Base-by-base conservation (phyloP, 106 monocot genomes). In the Acanthochlamys bracteata region DNA sequence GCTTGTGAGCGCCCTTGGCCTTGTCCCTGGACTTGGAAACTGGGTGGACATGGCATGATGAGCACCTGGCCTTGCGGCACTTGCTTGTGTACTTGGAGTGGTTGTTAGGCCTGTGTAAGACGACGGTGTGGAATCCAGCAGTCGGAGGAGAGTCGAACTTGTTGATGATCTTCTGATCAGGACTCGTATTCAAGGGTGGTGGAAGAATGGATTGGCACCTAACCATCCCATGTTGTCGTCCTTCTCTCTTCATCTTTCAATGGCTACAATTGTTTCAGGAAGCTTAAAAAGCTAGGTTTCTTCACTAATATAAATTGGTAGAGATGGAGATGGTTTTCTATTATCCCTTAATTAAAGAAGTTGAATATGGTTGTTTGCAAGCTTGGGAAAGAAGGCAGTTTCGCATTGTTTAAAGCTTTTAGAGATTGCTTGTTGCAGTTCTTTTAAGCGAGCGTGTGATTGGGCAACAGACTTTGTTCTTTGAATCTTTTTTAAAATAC, bases 171-270 rank as follows among this genome's bases (percentile, higher is more conserved):
- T 59, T 64, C 65, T 49, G 23, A 53, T 59, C 59, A 14, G 47
- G 24, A n/a, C 17, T 66, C 9, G 57, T 20, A 25, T 74, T 64
- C 43, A 13, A 7, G 7, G 58, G 17, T 26, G 39, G 57, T 7
- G 42, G 42, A 0, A 27, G 24, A 14, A 25, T 26, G 11, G 40
- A 25, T 11, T 24, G 43, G 51, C 41, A 60, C 46, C 80, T 68
- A 25, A 64, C 76, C 58, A 42, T 61, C 6, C 88, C 92, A 57
- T 82, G 92, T 43, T 88, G 84, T 54, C 72, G 22, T 25, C 92
- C 92, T 53, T 92, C 92, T 60, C 92, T 82, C 77, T 72, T 90
- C 85, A 90, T 90, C 67, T 69, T 57, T 9, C 49, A 2, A 4
- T 49, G 49, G 49, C 6, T 33, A 22, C 55, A 15, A 15, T 55